Evolutionary conservation across 1,139 yeast genomes (phyloP), one percentile per base, ranked within the genome.

Genomic region (Taphrina populina): DNA sequence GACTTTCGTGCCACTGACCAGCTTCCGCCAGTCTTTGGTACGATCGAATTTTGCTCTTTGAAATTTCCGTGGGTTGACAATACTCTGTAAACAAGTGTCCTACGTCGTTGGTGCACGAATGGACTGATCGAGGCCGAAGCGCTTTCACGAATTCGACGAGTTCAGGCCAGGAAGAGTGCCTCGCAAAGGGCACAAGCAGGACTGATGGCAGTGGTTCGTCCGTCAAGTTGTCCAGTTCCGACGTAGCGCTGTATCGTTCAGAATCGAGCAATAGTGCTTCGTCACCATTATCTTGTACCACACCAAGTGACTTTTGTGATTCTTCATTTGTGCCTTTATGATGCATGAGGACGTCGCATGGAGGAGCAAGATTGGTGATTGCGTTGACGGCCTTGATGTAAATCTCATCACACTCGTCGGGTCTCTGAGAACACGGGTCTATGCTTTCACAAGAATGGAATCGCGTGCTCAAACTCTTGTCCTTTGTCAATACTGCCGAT

Each of bases 381-480:
- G 39, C 17, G n/a, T 33, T 37, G 40, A 49, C 58, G 20, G 26
- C 58, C 32, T 34, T 41, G 40, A 29, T 35, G 41, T 2, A 55
- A 32, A 13, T 45, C 15, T 32, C 58, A 1, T 51, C 49, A 26
- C 41, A 57, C 8, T 26, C 59, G 6, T 6, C 4, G 11, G 33
- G 32, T 21, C 45, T 29, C 19, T 39, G 36, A 3, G 29, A 17
- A 36, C 57, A 54, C 24, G 39, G 52, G 15, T 30, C 53, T 21
- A 13, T 55, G 54, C 37, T 47, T 41, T 61, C 58, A 66, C 10
- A 66, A 60, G 1, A 67, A 60, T 73, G 76, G 52, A 73, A 67
- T 5, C 68, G 62, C 3, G 70, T 61, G 4, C 41, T 56, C n/a
- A n/a, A n/a, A n/a, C n/a, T n/a, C n/a, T n/a, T n/a, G n/a, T n/a